phyloP scores from a whole-genome alignment of 495 filamentous ascomycete genomes.

The Hyphodiscus hymeniophilus region DNA sequence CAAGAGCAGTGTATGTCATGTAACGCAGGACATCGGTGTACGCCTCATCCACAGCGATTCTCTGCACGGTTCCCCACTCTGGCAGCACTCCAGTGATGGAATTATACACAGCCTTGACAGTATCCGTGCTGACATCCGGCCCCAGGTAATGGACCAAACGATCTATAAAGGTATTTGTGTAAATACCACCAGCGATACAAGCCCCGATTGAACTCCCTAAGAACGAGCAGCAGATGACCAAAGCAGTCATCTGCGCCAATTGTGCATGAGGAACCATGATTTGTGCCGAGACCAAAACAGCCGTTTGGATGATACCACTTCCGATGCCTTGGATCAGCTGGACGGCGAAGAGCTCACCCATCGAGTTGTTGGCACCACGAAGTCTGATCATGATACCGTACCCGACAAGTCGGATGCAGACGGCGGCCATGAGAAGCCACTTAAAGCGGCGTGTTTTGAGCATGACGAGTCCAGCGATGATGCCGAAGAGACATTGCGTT shows the following conservation, averaged over 20 bases:
- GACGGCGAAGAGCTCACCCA: slow-evolving; percentile 36
- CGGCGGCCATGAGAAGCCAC: slow-evolving; percentile 34
- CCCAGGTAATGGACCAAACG: slow-evolving; percentile 28
- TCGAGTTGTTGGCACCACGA: slow-evolving; percentile 35
- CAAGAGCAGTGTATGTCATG: no score
- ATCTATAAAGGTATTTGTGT: slow-evolving; percentile 32
- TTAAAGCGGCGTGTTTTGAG: slow-evolving; percentile 36
- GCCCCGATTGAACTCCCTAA: slow-evolving; percentile 38
- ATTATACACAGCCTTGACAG: slow-evolving; percentile 31
- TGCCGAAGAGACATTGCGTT: slow-evolving; percentile 34
- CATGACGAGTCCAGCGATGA: slow-evolving; percentile 34
- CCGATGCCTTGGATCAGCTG: slow-evolving; percentile 41
- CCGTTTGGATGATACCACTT: slow-evolving; percentile 38
- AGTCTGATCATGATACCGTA: slow-evolving; percentile 43
- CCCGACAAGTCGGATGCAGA: slow-evolving; percentile 34
- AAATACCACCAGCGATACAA: slow-evolving; percentile 41
- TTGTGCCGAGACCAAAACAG: slow-evolving; percentile 36
- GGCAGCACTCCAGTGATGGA: slow-evolving; percentile 36
- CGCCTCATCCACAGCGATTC: slow-evolving; percentile 33
- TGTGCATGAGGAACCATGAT: slow-evolving; percentile 36
- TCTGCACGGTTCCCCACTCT: slow-evolving; percentile 32
- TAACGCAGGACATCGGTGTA: no score
- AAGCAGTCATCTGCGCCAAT: slow-evolving; percentile 38
- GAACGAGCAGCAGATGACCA: slow-evolving; percentile 34
- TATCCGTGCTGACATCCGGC: slow-evolving; percentile 10